Percentiles rank a stretch among this genome's conserved stretches.
Evolutionary conservation across 2,329 filamentous ascomycete species (phyloP).

Genomic region (Rhinocladiella mackenziei): DNA sequence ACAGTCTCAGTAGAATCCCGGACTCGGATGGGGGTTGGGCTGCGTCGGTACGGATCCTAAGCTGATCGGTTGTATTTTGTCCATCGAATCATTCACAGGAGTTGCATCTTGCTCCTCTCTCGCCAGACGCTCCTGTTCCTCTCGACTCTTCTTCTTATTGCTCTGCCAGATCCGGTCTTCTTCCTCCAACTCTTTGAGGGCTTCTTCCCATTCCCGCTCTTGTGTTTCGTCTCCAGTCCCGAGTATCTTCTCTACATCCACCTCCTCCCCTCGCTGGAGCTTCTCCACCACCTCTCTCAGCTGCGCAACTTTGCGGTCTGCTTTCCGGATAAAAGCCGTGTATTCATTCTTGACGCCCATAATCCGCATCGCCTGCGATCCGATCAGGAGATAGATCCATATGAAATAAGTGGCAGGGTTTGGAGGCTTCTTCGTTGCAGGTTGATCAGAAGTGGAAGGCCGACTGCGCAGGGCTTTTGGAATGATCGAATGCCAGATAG

Average conservation of each 20-base stretch:
- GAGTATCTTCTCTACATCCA: conserved; percentile 78
- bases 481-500: conserved; percentile 67
- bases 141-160: conserved; percentile 20
- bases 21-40: conserved; percentile 7
- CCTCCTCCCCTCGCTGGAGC: conserved; percentile 51
- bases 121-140: conserved; percentile 23
- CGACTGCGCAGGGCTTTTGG: conserved; percentile 52
- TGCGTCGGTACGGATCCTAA: not conserved
- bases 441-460: conserved; percentile 42
- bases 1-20: conserved; percentile 27
- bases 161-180: conserved; percentile 29
- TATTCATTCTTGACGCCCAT: conserved; percentile 75
- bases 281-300: conserved; percentile 61
- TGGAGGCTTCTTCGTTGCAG: conserved; percentile 56
- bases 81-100: conserved; percentile 17
- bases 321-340: conserved; percentile 65
- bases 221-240: conserved; percentile 71
- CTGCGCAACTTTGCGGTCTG: conserved; percentile 72
- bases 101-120: conserved; percentile 26
- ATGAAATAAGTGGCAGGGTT: conserved; percentile 82
- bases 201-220: conserved; percentile 83
- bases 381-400: conserved; percentile 77
- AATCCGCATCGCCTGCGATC: conserved; percentile 93
- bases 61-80: conserved; percentile 4
- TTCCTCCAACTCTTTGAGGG: conserved; percentile 24